Evolutionary conservation across 371 early-diverging fungal genomes (phyloP).

Genomic region (Cokeromyces recurvatus): DNA sequence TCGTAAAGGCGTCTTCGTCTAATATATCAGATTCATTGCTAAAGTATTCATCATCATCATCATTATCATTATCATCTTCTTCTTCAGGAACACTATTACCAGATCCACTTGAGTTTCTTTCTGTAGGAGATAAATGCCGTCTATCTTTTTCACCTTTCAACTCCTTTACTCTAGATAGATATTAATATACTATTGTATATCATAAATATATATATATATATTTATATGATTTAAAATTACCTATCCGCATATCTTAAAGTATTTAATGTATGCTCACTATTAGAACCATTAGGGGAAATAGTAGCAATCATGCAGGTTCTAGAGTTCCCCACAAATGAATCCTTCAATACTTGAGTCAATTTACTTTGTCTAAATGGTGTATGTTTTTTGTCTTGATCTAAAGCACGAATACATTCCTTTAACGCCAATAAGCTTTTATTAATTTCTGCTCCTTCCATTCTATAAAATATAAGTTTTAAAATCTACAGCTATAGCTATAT

Average conservation of each 20-base stretch:
- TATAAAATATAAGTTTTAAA: no score
- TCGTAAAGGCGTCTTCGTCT: conserved; percentile 43
- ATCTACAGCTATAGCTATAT: no score
- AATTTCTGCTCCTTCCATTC: conserved; percentile 89
- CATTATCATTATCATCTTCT: conserved; percentile 4
- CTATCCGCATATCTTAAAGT: conserved; percentile 95
- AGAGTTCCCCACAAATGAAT: conserved; percentile 93
- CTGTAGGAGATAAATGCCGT: conserved; percentile 5
- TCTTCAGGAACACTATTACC: conserved; percentile 6
- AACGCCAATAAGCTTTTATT: conserved; percentile 94
- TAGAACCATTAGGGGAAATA: conserved; percentile 80
- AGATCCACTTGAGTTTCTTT: conserved; percentile 8
- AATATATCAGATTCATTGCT: conserved; percentile 32
- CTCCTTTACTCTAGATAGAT: conserved; percentile 73
- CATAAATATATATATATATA: neutral
- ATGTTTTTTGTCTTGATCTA: conserved; percentile 87
- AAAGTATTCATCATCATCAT: conserved; percentile 19
- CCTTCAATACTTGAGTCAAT: conserved; percentile 91
- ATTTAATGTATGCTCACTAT: conserved; percentile 94
- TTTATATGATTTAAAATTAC: neutral
- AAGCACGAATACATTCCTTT: conserved; percentile 94
- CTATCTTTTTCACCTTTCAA: conserved; percentile 64
- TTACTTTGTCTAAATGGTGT: conserved; percentile 95
- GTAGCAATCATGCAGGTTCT: conserved; percentile 95
- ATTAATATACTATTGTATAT: no score